phyloP scores from a whole-genome alignment of 2,329 filamentous ascomycete genomes.

The Alternaria burnsii region DNA sequence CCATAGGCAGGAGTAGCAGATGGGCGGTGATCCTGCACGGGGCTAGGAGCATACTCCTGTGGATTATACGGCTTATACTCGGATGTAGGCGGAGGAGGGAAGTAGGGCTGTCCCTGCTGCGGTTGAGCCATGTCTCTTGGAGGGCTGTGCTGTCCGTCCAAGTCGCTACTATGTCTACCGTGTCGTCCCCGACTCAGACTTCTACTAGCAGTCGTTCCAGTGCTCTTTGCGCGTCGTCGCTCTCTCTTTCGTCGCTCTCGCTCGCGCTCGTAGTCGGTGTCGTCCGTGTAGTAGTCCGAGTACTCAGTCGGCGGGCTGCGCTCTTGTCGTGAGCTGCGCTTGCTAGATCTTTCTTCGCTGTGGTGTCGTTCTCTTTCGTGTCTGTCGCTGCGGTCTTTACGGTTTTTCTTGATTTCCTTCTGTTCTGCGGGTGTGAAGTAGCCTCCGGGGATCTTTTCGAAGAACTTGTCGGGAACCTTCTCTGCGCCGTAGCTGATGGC shows the following conservation, averaged over 20 bases:
- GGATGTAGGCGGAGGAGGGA: conserved; percentile 43
- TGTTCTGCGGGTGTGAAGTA: conserved; percentile 47
- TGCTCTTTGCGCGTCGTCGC: conserved; percentile 39
- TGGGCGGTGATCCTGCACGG: conserved; percentile 31
- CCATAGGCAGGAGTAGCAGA: conserved; percentile 39
- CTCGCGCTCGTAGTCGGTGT: conserved; percentile 42
- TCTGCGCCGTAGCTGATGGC: conserved; percentile 51
- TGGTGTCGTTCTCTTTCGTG: conserved; percentile 26
- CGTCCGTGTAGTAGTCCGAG: conserved; percentile 42
- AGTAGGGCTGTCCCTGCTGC: conserved; percentile 41
- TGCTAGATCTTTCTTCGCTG: conserved; percentile 25
- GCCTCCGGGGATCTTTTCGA: conserved; percentile 49
- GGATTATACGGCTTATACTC: conserved; percentile 50
- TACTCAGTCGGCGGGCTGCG: conserved; percentile 39
- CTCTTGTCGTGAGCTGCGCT: conserved; percentile 36
- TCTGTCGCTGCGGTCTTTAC: conserved; percentile 27
- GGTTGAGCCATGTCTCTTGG: conserved; percentile 36
- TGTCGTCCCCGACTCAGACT: conserved; percentile 43
- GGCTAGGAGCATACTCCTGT: conserved; percentile 42
- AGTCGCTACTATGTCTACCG: conserved; percentile 31
- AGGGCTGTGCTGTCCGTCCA: conserved; percentile 37
- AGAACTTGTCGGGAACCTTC: conserved; percentile 50
- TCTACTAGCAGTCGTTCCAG: conserved; percentile 33
- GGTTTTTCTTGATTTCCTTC: conserved; percentile 34
- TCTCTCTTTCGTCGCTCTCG: conserved; percentile 33